These are phyloP conservation scores for Russula lepida DNA, from an alignment of 768 basidiomycete species.

Conservation along the genomic window DNA sequence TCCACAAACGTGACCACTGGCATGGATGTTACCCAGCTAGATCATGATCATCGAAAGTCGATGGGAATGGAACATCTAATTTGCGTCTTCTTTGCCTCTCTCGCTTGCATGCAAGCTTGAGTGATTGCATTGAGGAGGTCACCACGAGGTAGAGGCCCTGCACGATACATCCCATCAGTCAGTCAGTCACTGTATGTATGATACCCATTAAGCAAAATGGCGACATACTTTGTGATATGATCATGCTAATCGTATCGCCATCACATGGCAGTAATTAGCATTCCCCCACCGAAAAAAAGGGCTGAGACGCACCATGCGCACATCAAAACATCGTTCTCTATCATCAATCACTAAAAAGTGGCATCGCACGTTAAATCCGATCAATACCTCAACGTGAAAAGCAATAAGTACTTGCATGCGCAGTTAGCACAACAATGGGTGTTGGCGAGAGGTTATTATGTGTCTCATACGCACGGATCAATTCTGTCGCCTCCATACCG, in stretches of 20 bases:
- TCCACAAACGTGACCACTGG: no score
- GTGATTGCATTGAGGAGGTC: no score
- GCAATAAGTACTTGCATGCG: conserved; percentile 80
- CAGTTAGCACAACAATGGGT: conserved; percentile 97
- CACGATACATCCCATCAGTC: no score
- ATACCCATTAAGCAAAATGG: no score
- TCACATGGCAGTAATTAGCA: neutral
- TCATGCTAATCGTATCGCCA: conserved; percentile 38
- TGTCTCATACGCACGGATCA: no score
- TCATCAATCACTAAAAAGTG: conserved; percentile 71
- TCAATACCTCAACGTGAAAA: neutral
- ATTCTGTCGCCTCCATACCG: no score
- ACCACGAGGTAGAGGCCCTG: no score
- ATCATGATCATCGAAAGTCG: conserved; percentile 8
- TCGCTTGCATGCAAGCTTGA: conserved; percentile 66
- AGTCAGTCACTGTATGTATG: no score
- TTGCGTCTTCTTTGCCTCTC: conserved; percentile 22
- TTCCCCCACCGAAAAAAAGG: neutral
- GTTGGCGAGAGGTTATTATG: no score
- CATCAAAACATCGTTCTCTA: conserved; percentile 64
- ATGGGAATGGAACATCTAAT: conserved; percentile 9
- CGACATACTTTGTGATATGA: no score
- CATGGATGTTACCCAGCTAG: no score
- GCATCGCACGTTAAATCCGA: neutral
- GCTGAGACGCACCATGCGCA: conserved; percentile 43